Base-by-base conservation (phyloP, 805 yeast genomes). In the Starmera quercuum region DNA sequence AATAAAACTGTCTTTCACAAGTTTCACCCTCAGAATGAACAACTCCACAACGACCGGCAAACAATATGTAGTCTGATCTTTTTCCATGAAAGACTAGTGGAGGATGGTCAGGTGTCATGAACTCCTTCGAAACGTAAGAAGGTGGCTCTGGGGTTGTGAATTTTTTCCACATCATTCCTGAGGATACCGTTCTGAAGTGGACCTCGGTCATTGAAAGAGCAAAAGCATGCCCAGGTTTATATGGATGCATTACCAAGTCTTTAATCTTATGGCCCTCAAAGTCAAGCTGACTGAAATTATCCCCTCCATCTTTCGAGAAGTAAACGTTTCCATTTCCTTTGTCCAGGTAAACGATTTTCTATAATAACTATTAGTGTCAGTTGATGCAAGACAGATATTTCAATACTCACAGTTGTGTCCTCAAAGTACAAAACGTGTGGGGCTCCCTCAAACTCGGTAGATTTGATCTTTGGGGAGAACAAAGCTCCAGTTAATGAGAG, bases 261-360 rank as follows among this genome's bases (percentile, higher is more conserved):
- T 57, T 46, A 30, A 43, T 41, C 17, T 42, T 46, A 29, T 51
- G 58, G n/a, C 68, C 61, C 23, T 66, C 59, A 7, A 63, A 51
- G 20, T 59, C 53, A 3, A 73, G 61, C 28, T 56, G 46, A 11
- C 45, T 34, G 59, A 75, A 77, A 1, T 53, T 39, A 4, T 35
- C 51, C 14, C 76, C 78, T 28, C 64, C 70, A 44, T 78, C 71
- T 18, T 42, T 51, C 6, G 81, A 73, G 3, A 63, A 43, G 48
- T 59, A 65, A 11, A 74, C 32, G 22, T 47, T 46, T 5, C 58
- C 57, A 2, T 61, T 32, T n/a, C 31, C 30, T 11, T 36, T 40
- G 26, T 49, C 54, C 10, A 48, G 34, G 20, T 44, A 46, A 3
- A 38, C 32, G 7, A 48, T 34, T 20, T 33, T 32, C 42, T 43